phyloP scores from a whole-genome alignment of 75 land plant genomes.

The Cupressus sempervirens region DNA sequence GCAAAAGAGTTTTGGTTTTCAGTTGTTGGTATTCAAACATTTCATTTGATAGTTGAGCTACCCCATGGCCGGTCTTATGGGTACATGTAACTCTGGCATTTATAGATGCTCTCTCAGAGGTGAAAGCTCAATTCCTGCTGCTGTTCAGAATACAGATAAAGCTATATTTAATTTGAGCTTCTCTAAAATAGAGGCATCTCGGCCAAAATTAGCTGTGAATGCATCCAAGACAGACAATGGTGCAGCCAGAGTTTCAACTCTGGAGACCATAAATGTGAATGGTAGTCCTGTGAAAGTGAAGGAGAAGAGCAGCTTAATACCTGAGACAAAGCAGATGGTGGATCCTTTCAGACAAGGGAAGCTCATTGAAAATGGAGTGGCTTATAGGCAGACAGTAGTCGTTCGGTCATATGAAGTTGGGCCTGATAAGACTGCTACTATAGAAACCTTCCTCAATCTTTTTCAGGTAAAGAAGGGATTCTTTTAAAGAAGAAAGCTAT shows the following conservation, averaged over 20 bases:
- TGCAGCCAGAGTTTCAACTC: background rate
- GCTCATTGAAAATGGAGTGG: conserved; percentile 46
- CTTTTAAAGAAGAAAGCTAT: background rate
- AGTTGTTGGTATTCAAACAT: background rate
- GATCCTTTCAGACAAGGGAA: conserved; percentile 59
- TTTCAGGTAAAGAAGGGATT: conserved; percentile 43
- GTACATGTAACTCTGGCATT: background rate
- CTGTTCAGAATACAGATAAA: background rate
- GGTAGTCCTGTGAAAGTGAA: background rate
- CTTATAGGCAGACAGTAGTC: conserved; percentile 68
- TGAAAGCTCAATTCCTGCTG: background rate
- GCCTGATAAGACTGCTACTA: conserved; percentile 63
- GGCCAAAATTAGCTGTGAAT: background rate
- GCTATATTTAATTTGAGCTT: background rate
- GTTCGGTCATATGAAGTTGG: conserved; percentile 78
- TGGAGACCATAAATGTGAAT: background rate
- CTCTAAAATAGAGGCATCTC: background rate
- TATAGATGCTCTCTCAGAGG: background rate
- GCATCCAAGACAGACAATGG: background rate
- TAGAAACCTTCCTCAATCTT: conserved; percentile 65
- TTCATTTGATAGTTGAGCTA: background rate
- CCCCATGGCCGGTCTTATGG: background rate
- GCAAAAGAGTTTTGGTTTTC: background rate
- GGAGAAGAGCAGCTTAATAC: conserved; percentile 9
- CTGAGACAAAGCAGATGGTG: conserved; percentile 35